A percentile compares a stretch with the other conserved stretches of the same genome.
These are phyloP conservation scores for Termitomyces sp. DNA, from an alignment of 768 basidiomycete genomes.

Conservation along the genomic window DNA sequence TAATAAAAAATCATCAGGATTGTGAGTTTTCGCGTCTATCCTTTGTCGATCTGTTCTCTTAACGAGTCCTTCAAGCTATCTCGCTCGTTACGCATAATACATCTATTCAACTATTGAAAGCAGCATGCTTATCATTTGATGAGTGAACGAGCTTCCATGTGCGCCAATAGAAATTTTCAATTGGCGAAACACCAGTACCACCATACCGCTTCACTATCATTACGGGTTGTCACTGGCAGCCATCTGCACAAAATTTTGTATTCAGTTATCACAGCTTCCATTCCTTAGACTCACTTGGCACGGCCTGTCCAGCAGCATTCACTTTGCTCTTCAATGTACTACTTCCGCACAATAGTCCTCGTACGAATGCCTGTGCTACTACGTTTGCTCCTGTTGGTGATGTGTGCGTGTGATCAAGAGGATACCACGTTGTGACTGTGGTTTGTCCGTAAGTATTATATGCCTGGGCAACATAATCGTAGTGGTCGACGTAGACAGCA, in stretches of 20 bases:
- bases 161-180: background rate
- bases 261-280: background rate
- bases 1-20: conserved; percentile 13
- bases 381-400: conserved; percentile 37
- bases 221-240: background rate
- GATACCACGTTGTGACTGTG: conserved; percentile 34
- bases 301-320: conserved; percentile 1
- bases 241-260: background rate
- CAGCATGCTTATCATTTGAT: background rate
- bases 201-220: too few species aligned
- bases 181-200: background rate
- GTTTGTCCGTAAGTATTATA: conserved; percentile 35
- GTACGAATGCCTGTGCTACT: conserved; percentile 43
- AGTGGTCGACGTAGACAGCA: conserved; percentile 42
- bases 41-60: conserved; percentile 9
- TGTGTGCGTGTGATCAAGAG: conserved; percentile 45
- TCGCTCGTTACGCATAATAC: conserved; percentile 5
- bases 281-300: background rate
- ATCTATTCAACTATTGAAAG: conserved; percentile 5
- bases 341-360: conserved; percentile 36
- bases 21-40: conserved; percentile 6
- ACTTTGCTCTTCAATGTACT: conserved; percentile 23
- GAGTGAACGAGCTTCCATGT: background rate
- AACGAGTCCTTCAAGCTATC: conserved; percentile 8
- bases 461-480: conserved; percentile 36